Percentiles rank a stretch among this genome's conserved stretches.
Conservation (phyloP, 345 rosid species). For the Pugionium dolabratum region DNA sequence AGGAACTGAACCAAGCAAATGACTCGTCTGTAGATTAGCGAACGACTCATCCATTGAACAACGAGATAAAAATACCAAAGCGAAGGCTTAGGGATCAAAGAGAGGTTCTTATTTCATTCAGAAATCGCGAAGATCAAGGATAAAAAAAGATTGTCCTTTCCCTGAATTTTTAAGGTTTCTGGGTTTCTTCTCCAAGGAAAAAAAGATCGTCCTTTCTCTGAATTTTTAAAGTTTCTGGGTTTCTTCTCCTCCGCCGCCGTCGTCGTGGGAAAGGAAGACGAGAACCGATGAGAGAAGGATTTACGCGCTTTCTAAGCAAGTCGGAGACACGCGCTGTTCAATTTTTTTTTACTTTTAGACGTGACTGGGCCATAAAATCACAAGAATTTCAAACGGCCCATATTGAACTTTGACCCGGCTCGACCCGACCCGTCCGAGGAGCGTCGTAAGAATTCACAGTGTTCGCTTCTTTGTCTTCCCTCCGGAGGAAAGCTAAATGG, state of each 20-base stretch:
- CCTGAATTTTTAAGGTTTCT: slow-evolving; percentile 19
- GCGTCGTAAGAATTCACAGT: slow-evolving; percentile 18
- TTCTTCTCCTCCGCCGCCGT: background rate
- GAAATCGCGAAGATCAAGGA: slow-evolving; percentile 14
- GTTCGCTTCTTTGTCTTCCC: slow-evolving; percentile 29
- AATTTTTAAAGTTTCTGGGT: slow-evolving; percentile 23
- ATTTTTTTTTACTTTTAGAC: too few species aligned
- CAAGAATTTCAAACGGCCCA: slow-evolving; percentile 9
- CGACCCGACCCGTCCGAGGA: slow-evolving; percentile 19
- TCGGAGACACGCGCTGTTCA: too few species aligned
- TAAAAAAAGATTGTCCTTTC: slow-evolving; percentile 3
- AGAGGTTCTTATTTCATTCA: background rate
- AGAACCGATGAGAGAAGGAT: too few species aligned
- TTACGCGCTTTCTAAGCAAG: too few species aligned
- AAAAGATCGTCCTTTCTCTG: slow-evolving; percentile 12
- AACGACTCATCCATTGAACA: slow-evolving; percentile 61
- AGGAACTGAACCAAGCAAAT: slow-evolving; percentile 88
- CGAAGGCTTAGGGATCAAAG: slow-evolving; percentile 3
- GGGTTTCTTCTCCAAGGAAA: slow-evolving; percentile 21
- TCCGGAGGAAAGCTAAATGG: slow-evolving; percentile 16
- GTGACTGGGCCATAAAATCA: slow-evolving; percentile 29
- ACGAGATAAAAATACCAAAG: background rate
- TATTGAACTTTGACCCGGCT: background rate
- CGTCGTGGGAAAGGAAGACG: too few species aligned
- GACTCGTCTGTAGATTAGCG: slow-evolving; percentile 64